Evolutionary conservation across 495 filamentous ascomycete species (phyloP).

Genomic region (Recurvomyces mirabilis): DNA sequence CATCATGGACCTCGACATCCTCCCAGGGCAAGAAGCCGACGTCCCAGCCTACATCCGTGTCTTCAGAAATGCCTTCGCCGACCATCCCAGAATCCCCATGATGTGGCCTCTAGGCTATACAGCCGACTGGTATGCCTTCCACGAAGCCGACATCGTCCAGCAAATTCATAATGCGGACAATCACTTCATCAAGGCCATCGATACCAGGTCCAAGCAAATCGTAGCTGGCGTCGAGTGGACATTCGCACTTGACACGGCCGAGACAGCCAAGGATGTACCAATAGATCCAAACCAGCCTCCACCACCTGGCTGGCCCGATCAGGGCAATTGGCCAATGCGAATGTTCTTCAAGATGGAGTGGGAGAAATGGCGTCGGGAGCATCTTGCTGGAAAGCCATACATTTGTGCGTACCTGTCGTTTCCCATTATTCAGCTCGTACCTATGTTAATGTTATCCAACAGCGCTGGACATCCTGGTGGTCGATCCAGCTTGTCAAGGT

Average conservation of each 20-base stretch:
- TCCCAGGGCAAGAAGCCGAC: conserved; percentile 10
- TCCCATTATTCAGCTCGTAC: too few species aligned
- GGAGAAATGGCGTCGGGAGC: conserved; percentile 8
- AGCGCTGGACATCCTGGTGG: conserved; percentile 19
- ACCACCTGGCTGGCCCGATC: conserved; percentile 12
- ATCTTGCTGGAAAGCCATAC: conserved; percentile 16
- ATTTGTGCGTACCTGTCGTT: conserved; percentile 12
- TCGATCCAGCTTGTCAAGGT: conserved; percentile 10
- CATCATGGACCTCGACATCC: conserved; percentile 11
- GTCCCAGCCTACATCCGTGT: conserved; percentile 12
- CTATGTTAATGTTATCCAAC: background rate
- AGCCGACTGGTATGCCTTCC: conserved; percentile 15
- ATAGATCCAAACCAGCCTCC: conserved; percentile 10
- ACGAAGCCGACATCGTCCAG: conserved; percentile 3
- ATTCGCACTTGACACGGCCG: conserved; percentile 5
- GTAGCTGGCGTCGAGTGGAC: conserved; percentile 16
- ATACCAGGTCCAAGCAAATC: conserved; percentile 10
- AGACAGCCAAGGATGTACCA: background rate
- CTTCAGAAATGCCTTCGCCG: conserved; percentile 15
- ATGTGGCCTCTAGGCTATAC: conserved; percentile 12
- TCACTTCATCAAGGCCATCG: conserved; percentile 15
- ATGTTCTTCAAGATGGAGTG: conserved; percentile 11
- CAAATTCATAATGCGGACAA: conserved; percentile 4
- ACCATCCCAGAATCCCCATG: conserved; percentile 14
- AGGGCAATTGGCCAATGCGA: conserved; percentile 13